Percentiles rank a stretch among this genome's conserved stretches.
Evolutionary conservation across 2,329 filamentous ascomycete genomes (phyloP).

Genomic region (Talaromyces atroroseus): DNA sequence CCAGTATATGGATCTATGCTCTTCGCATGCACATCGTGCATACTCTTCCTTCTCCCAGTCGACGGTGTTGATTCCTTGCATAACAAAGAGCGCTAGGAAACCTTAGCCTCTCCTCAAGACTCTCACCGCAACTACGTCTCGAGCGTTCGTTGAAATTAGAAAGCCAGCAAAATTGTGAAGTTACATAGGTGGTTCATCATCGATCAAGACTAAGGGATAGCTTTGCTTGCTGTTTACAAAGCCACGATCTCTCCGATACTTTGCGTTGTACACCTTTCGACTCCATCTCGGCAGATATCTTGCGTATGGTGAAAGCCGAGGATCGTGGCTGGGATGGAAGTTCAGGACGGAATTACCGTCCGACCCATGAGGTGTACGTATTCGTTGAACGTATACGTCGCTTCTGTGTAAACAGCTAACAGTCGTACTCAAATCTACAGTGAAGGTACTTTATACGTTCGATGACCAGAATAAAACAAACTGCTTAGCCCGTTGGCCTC

Average conservation of each 20-base stretch:
- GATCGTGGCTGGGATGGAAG: slow-evolving; percentile 33
- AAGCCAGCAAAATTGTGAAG: background rate
- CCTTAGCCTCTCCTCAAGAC: slow-evolving; percentile 8
- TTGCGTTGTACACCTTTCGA: background rate
- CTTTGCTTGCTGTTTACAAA: background rate
- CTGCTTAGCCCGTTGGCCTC: slow-evolving; percentile 79
- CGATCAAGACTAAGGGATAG: background rate
- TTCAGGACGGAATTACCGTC: slow-evolving; percentile 51
- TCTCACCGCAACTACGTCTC: slow-evolving; percentile 13
- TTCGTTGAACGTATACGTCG: background rate
- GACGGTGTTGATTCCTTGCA: slow-evolving; percentile 21
- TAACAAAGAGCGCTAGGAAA: slow-evolving; percentile 12
- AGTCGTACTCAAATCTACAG: slow-evolving; percentile 42
- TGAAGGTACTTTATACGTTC: slow-evolving; percentile 96
- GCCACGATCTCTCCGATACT: background rate
- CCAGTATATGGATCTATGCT: slow-evolving; percentile 25
- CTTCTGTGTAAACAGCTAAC: slow-evolving; percentile 7
- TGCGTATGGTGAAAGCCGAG: slow-evolving; percentile 15
- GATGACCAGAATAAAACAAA: slow-evolving; percentile 83
- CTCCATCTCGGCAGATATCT: background rate
- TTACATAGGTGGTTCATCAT: background rate
- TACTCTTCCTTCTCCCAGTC: slow-evolving; percentile 29
- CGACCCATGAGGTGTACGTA: slow-evolving; percentile 64
- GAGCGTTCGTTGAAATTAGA: background rate
- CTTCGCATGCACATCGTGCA: slow-evolving; percentile 19